Base-by-base conservation (phyloP, 257 asterid genomes). In the Nicotiana noctiflora region DNA sequence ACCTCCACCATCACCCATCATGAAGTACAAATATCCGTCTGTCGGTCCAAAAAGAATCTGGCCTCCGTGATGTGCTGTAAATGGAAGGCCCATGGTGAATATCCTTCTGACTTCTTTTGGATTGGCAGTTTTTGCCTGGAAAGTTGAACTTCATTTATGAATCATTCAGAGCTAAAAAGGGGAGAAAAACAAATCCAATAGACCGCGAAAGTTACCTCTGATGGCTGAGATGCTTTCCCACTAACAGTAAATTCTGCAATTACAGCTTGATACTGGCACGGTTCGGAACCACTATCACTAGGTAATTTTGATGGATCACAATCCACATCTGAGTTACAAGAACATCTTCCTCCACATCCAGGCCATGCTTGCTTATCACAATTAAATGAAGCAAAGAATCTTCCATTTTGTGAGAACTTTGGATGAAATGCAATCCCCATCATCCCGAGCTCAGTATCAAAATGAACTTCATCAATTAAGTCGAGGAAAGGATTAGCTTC, bases 1-100 rank as follows among this genome's bases (percentile, higher is more conserved):
- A 46, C 91, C 86, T 21, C 98, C 98, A 0, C 99, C 99, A 55
- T 96, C 99, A 13, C 99, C 99, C 97, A 91, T 92, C 98, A 96
- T 96, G 80, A 96, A 90, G 91, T 96, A 96, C 89, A 96, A 79
- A 80, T 89, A 90, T 29, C 98, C 99, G 84, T 96, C 98, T 64
- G 62, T 31, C 0, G 99, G 99, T 76, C 99, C 99, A 74, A 96
- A 91, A 63, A 96, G 94, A 82, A 96, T 95, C 84, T 95, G 98
- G 29, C 99, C 98, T 12, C 86, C 98, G 55, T 93, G 98, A 85
- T 93, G 95, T 5, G 90, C 37, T 56, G 91, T 89, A 72, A 88
- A 94, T 0, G 98, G 98, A 79, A 94, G 97, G 4, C 98, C 98
- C 97, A 94, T 93, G 46, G 98, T 93, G 85, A 94, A 92, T 77